These are phyloP conservation scores for Lepidium sativum DNA, from an alignment of 345 rosid species.

Conservation along the genomic window DNA sequence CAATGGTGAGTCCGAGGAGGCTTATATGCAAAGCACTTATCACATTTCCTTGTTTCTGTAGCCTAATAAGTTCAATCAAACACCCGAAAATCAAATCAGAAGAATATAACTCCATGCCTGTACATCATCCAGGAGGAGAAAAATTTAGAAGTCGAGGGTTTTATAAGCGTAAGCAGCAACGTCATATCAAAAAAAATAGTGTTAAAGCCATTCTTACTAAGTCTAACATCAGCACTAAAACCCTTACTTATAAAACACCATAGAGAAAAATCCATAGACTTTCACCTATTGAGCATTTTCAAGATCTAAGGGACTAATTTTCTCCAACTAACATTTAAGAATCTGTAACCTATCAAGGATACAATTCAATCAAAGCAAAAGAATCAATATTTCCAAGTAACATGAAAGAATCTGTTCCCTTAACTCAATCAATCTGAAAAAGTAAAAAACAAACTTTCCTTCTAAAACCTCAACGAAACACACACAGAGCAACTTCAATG, in stretches of 20 bases:
- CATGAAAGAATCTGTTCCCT: neutral
- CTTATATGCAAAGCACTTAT: slow-evolving; percentile 63
- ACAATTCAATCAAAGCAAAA: neutral
- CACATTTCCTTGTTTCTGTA: slow-evolving; percentile 52
- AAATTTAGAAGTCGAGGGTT: neutral
- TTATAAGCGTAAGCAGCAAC: neutral
- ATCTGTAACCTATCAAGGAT: neutral
- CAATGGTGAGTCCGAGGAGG: slow-evolving; percentile 92
- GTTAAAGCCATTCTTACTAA: neutral
- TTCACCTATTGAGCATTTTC: neutral
- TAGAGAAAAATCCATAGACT: neutral
- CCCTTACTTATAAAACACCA: neutral
- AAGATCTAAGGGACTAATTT: neutral
- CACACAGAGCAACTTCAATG: neutral
- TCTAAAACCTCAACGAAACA: slow-evolving; percentile 4
- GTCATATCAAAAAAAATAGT: neutral
- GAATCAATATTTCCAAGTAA: neutral
- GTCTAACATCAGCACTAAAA: neutral
- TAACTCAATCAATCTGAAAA: neutral
- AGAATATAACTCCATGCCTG: neutral
- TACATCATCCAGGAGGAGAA: neutral
- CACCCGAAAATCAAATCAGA: neutral
- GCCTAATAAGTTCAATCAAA: slow-evolving; percentile 30
- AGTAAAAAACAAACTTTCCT: neutral
- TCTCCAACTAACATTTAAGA: neutral